phyloP scores from a whole-genome alignment of 768 basidiomycete genomes.

The Suillus cothurnatus region DNA sequence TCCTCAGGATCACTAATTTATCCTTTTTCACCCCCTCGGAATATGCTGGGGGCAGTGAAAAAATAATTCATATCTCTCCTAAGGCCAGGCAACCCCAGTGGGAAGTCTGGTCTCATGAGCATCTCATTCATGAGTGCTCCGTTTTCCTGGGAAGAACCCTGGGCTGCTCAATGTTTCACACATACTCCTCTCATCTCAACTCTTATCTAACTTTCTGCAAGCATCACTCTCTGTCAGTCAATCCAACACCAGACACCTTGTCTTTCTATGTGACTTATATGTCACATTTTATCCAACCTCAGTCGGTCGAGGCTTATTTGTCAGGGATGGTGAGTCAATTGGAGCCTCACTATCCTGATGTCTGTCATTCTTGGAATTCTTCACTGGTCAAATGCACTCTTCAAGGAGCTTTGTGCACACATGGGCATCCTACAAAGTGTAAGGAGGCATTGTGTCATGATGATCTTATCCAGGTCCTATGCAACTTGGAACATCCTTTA shows the following conservation, averaged over 20 bases:
- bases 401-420: constrained; percentile 3
- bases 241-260: constrained; percentile 32
- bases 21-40: constrained; percentile 24
- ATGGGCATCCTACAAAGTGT: too few species aligned
- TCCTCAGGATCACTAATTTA: too few species aligned
- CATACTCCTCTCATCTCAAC: constrained; percentile 38
- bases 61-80: neutral
- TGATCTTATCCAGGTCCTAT: too few species aligned
- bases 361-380: neutral
- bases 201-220: constrained; percentile 40
- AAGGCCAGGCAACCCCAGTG: too few species aligned
- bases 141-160: constrained; percentile 14
- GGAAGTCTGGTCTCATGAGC: too few species aligned
- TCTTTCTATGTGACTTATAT: constrained; percentile 18
- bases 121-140: too few species aligned
- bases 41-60: constrained; percentile 26
- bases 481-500: too few species aligned
- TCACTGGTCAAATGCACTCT: constrained; percentile 17
- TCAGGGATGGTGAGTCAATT: constrained; percentile 25
- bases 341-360: constrained; percentile 19
- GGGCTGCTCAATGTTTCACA: constrained; percentile 19
- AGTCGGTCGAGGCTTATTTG: constrained; percentile 25
- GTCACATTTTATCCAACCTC: constrained; percentile 20
- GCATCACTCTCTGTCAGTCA: constrained; percentile 33
- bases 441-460: too few species aligned